Conservation (phyloP, 2,329 filamentous ascomycete species). For the Lizonia empirigonia region DNA sequence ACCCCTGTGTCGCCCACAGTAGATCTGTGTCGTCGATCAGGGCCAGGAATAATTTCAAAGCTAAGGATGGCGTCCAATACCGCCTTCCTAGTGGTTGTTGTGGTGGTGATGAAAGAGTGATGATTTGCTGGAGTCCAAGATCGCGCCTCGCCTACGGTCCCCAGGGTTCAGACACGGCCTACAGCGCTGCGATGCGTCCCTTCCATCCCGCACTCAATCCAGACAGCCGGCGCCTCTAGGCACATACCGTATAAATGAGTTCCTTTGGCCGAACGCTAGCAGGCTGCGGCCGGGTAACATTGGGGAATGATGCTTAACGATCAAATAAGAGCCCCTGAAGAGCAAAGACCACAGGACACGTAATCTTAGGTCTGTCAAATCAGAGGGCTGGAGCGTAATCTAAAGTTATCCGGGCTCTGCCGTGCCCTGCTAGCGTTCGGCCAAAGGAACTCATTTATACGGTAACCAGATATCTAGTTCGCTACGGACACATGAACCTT, state of each 20-base stretch:
- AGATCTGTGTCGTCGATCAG: slow-evolving; percentile 2
- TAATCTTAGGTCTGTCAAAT: too few relatives aligned
- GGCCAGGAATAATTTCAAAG: slow-evolving; percentile 1
- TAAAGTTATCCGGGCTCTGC: too few relatives aligned
- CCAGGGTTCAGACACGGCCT: not conserved
- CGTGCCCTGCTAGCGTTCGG: too few relatives aligned
- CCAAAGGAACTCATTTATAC: too few relatives aligned
- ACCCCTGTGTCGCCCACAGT: slow-evolving; percentile 7
- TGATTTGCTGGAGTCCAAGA: slow-evolving; percentile 2
- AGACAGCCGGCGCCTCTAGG: not conserved
- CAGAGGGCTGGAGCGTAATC: too few relatives aligned
- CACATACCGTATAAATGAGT: too few relatives aligned
- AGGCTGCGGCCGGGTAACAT: too few relatives aligned
- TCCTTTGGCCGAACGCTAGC: too few relatives aligned
- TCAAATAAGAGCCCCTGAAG: too few relatives aligned
- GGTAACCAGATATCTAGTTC: slow-evolving; percentile 1
- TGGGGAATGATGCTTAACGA: too few relatives aligned
- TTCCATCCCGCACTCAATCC: slow-evolving; percentile 3
- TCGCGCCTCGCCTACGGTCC: not conserved
- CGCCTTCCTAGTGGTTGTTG: not conserved
- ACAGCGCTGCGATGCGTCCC: not conserved
- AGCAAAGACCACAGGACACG: too few relatives aligned
- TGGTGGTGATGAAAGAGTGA: not conserved
- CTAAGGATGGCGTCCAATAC: not conserved
- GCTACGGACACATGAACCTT: not conserved